Evolutionary conservation across 257 asterid species (phyloP).

Genomic region (Solanum tarapatanum): DNA sequence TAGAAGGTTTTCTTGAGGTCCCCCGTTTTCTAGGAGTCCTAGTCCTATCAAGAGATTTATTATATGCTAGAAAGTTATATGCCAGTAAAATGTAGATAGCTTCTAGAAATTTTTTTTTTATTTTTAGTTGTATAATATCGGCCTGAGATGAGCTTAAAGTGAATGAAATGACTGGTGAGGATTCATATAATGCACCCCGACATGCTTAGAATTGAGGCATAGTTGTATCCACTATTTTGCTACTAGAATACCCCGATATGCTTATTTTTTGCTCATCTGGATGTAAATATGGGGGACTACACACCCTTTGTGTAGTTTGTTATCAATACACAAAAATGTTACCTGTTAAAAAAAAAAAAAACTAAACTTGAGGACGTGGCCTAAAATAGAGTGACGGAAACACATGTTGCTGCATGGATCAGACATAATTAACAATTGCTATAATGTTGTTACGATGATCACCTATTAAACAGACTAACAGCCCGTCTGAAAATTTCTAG

Average conservation of each 20-base stretch:
- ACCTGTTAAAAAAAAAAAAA: too few species aligned
- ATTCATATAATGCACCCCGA: background rate
- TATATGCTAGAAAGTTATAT: background rate
- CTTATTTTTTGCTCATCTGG: too few species aligned
- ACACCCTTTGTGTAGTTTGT: too few species aligned
- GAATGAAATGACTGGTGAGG: background rate
- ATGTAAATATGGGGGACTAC: too few species aligned
- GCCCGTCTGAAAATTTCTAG: background rate
- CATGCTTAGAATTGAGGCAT: background rate
- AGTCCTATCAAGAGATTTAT: background rate
- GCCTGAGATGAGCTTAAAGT: background rate
- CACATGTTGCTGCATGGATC: background rate
- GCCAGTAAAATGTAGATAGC: background rate
- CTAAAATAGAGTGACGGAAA: background rate
- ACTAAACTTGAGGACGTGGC: background rate
- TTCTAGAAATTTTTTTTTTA: background rate
- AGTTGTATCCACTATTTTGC: background rate
- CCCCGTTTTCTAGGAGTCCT: background rate
- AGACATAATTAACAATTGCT: background rate
- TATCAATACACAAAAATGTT: too few species aligned
- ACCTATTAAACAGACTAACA: background rate
- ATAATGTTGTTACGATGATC: background rate
- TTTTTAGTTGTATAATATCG: background rate
- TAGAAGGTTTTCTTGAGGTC: background rate
- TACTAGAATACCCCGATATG: background rate